Conservation (phyloP, 495 filamentous ascomycete genomes). For the Hyaloscypha finlandica region DNA sequence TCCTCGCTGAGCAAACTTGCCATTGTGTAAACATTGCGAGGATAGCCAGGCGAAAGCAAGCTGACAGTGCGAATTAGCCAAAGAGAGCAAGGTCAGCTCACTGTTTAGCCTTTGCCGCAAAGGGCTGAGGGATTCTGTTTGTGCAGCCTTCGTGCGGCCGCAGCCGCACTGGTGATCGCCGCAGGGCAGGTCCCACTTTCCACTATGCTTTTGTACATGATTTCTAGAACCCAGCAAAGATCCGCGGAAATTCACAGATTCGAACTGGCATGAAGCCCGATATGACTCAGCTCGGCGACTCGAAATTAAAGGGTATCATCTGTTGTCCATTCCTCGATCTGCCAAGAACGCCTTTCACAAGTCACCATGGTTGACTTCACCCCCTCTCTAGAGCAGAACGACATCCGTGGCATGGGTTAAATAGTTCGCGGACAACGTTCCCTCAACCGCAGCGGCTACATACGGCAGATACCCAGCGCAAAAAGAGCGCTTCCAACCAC, state of each 20-base stretch:
- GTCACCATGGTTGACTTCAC: slow-evolving; percentile 41
- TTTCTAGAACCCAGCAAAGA: not conserved
- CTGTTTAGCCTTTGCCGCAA: too few species aligned
- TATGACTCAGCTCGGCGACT: too few species aligned
- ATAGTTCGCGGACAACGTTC: slow-evolving; percentile 39
- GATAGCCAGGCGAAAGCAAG: not conserved
- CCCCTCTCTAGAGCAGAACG: slow-evolving; percentile 38
- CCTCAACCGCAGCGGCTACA: slow-evolving; percentile 36
- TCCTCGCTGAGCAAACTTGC: too few species aligned
- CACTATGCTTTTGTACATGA: too few species aligned
- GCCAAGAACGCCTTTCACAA: not conserved
- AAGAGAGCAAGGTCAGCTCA: too few species aligned
- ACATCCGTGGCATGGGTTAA: slow-evolving; percentile 37
- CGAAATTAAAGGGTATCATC: not conserved
- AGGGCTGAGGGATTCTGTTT: too few species aligned
- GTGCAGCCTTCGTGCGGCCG: too few species aligned
- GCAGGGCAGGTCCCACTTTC: too few species aligned
- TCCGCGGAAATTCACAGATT: not conserved
- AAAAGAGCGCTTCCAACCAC: slow-evolving; percentile 46
- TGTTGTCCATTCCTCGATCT: not conserved
- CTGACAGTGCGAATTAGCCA: too few species aligned
- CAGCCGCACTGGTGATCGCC: too few species aligned
- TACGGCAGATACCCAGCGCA: slow-evolving; percentile 39
- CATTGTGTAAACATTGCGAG: not conserved
- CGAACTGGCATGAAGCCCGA: not conserved